phyloP scores from a whole-genome alignment of 257 asterid species.

The Penstemon davidsonii region DNA sequence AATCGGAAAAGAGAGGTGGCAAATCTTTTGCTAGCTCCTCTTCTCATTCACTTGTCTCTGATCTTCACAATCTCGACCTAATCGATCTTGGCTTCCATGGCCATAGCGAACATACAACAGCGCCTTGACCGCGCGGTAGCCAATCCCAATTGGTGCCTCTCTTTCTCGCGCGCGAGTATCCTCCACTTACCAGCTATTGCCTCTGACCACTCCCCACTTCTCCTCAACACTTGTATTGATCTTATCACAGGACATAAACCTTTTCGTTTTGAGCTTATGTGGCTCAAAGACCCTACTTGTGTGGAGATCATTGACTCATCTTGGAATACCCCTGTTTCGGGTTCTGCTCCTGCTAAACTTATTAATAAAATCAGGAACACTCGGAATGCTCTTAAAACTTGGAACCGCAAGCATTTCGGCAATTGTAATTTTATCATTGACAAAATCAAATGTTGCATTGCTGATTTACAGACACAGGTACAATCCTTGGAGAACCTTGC shows the following conservation, averaged over 20 bases:
- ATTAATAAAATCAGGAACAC: not conserved
- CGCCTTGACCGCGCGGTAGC: not conserved
- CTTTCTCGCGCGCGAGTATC: not conserved
- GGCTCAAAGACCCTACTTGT: not conserved
- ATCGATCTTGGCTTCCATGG: not conserved
- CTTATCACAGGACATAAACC: not conserved
- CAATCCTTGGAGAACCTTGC: too few relatives aligned
- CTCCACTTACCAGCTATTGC: not conserved
- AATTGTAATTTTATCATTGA: not conserved
- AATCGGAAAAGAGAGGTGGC: not conserved
- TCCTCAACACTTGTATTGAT: not conserved
- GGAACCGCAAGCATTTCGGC: not conserved
- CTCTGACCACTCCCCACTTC: not conserved
- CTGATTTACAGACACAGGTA: not conserved
- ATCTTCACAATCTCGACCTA: not conserved
- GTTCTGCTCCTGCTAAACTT: not conserved
- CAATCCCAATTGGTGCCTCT: not conserved
- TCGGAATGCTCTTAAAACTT: not conserved
- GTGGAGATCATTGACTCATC: too few relatives aligned
- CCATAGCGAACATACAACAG: not conserved
- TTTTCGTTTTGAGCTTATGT: not conserved
- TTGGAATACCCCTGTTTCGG: not conserved
- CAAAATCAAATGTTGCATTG: not conserved
- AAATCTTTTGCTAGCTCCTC: not conserved
- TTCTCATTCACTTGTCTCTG: not conserved